Percentiles rank a stretch among this genome's conserved stretches.
phyloP scores from a whole-genome alignment of 169 alveolate species.

The Plasmodium gonderi region DNA sequence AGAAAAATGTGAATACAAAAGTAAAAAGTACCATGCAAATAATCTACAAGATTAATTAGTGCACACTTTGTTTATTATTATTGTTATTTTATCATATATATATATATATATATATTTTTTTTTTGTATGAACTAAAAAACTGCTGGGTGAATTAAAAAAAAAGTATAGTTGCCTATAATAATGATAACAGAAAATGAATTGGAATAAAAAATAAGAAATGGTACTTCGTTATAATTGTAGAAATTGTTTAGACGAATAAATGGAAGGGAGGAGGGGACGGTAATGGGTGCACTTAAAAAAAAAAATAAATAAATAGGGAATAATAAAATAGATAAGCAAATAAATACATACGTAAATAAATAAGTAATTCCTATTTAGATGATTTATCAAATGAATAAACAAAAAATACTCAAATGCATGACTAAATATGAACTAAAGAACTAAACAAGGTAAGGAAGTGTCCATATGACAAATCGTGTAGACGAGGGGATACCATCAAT shows the following conservation, averaged over 20 bases:
- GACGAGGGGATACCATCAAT: no score
- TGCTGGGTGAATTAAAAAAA: neutral
- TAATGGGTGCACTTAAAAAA: neutral
- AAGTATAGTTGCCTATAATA: neutral
- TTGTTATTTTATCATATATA: no score
- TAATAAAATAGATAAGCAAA: neutral
- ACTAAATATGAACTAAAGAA: neutral
- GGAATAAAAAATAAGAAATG: neutral
- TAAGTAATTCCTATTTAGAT: neutral
- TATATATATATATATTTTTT: no score
- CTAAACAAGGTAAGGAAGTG: neutral
- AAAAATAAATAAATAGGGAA: neutral
- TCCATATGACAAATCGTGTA: no score
- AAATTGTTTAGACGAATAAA: neutral
- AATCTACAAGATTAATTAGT: neutral
- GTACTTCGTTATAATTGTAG: neutral
- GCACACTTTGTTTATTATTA: neutral
- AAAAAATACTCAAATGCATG: neutral
- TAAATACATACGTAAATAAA: neutral
- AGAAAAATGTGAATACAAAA: no score
- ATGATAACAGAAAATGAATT: neutral
- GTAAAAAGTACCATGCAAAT: neutral
- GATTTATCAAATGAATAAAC: neutral
- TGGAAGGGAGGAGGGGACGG: neutral
- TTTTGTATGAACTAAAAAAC: neutral